A percentile compares a stretch with the other conserved stretches of the same genome.
Evolutionary conservation across 78 protist genomes (phyloP).

Genomic region (Paratrimastix pyriformis): DNA sequence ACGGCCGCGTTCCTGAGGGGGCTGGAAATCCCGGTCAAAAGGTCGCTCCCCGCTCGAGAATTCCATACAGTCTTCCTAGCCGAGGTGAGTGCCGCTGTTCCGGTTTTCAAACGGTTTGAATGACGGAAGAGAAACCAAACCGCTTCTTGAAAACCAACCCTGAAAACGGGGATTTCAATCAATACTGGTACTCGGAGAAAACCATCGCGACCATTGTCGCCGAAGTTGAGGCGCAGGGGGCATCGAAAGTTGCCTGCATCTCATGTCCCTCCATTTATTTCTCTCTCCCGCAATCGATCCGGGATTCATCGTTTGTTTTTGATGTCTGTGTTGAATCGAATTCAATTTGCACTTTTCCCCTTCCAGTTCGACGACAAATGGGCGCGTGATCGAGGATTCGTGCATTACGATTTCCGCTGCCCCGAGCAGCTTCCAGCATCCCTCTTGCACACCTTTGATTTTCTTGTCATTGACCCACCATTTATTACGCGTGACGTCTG

Average conservation of each 20-base stretch:
- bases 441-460: not conserved
- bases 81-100: too few relatives aligned
- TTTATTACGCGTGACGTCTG: slow-evolving; percentile 1
- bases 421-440: not conserved
- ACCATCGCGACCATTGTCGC: not conserved
- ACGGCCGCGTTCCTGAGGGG: too few relatives aligned
- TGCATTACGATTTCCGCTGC: not conserved
- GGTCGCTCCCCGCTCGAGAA: too few relatives aligned
- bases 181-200: slow-evolving; percentile 4
- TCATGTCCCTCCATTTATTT: not conserved
- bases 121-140: too few relatives aligned
- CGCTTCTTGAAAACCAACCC: not conserved
- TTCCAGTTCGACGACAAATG: too few relatives aligned
- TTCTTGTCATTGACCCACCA: slow-evolving; percentile 10
- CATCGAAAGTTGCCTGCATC: not conserved
- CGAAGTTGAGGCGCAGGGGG: not conserved
- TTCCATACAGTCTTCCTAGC: too few relatives aligned
- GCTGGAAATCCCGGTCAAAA: too few relatives aligned
- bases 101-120: too few relatives aligned
- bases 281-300: not conserved
- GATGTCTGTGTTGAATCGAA: too few relatives aligned
- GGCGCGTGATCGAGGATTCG: too few relatives aligned
- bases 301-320: too few relatives aligned
- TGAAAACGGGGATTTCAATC: slow-evolving; percentile 7
- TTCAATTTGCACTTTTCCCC: too few relatives aligned